These are phyloP conservation scores for Bjerkandera adusta DNA, from an alignment of 1,284 basidiomycete genomes.

Conservation along the genomic window DNA sequence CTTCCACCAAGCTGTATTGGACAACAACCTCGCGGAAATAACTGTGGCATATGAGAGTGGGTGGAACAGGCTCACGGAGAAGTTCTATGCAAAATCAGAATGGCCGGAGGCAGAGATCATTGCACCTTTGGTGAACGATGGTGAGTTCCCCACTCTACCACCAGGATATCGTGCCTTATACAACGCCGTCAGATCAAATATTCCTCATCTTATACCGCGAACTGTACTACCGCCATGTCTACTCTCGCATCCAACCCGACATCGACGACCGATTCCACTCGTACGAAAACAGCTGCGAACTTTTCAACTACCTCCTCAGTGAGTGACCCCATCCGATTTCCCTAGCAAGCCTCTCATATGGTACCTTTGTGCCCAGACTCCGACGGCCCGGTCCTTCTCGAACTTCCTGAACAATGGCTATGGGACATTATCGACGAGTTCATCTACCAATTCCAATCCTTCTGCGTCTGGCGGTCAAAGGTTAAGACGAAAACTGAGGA, in stretches of 20 bases:
- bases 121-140: conserved; percentile 90
- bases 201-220: conserved; percentile 97
- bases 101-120: conserved; percentile 98
- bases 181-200: conserved; percentile 65
- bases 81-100: conserved; percentile 91
- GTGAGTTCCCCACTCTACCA: conserved; percentile 39
- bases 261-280: conserved; percentile 98
- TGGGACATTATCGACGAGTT: conserved; percentile 99
- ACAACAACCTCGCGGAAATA: conserved; percentile 87
- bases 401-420: conserved; percentile 96
- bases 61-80: conserved; percentile 96
- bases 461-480: conserved; percentile 89
- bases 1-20: conserved; percentile 85
- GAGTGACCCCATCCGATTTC: conserved; percentile 18
- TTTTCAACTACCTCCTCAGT: conserved; percentile 95
- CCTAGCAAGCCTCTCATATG: neutral
- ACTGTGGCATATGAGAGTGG: conserved; percentile 92
- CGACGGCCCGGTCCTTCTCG: conserved; percentile 88
- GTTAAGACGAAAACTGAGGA: conserved; percentile 87
- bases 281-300: conserved; percentile 98
- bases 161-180: conserved; percentile 1
- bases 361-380: conserved; percentile 75
- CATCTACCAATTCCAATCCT: conserved; percentile 98
- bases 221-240: conserved; percentile 92
- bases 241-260: conserved; percentile 92